Conservation (phyloP, 1,139 yeast genomes). For the Taphrina wiesneri region DNA sequence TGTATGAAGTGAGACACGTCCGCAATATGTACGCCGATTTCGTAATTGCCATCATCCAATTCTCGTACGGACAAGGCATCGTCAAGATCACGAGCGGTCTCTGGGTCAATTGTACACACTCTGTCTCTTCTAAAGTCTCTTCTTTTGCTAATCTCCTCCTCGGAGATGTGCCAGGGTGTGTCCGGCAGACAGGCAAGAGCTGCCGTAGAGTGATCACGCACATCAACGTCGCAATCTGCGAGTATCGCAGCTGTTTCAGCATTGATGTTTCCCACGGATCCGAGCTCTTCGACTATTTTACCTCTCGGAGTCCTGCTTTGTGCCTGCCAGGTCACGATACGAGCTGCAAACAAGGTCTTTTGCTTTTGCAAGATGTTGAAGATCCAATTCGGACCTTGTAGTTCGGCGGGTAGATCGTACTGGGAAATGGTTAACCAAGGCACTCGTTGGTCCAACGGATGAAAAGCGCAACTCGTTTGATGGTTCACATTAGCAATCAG, state of each 20-base stretch:
- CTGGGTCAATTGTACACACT: constrained; percentile 58
- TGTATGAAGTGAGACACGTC: constrained; percentile 74
- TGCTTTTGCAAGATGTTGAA: constrained; percentile 26
- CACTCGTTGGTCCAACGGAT: constrained; percentile 24
- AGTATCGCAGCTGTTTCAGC: constrained; percentile 87
- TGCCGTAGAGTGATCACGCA: constrained; percentile 68
- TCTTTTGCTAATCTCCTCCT: constrained; percentile 49
- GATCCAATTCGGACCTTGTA: constrained; percentile 26
- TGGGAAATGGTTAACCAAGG: constrained; percentile 20
- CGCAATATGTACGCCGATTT: constrained; percentile 73
- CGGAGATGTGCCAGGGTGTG: constrained; percentile 36
- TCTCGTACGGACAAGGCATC: constrained; percentile 34
- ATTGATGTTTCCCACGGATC: constrained; percentile 70
- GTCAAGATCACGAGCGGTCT: constrained; percentile 45
- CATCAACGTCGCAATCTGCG: constrained; percentile 86
- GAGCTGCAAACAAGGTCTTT: constrained; percentile 24
- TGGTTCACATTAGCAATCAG: constrained; percentile 12
- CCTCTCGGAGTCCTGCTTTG: constrained; percentile 59
- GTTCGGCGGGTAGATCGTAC: neutral
- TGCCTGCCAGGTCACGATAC: constrained; percentile 17
- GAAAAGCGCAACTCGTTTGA: constrained; percentile 6
- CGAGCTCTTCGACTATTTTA: constrained; percentile 81
- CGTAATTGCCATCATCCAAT: constrained; percentile 32
- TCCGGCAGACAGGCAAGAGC: constrained; percentile 49
- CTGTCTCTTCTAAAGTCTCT: constrained; percentile 62